Percentiles rank a stretch among this genome's conserved stretches.
phyloP scores from a whole-genome alignment of 179 eudicot species.

The Spergularia azorica region DNA sequence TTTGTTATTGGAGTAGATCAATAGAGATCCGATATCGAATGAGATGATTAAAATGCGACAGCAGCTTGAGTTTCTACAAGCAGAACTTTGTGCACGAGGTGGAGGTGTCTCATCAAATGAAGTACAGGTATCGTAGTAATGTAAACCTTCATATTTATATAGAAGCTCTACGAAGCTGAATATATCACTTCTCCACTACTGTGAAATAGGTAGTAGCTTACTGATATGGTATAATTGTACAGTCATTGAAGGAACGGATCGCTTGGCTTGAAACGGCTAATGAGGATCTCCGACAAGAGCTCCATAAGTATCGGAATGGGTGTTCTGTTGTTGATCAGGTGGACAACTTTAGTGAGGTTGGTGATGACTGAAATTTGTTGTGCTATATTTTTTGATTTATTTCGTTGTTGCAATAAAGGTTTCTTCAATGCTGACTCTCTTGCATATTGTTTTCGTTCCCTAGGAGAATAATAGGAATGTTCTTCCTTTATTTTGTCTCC shows the following conservation, averaged over 20 bases:
- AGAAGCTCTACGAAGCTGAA: constrained; percentile 7
- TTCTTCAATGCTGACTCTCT: not conserved
- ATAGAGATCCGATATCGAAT: constrained; percentile 90
- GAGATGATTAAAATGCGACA: constrained; percentile 99
- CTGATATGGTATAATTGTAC: constrained; percentile 20
- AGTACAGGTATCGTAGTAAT: constrained; percentile 71
- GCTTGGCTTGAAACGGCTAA: constrained; percentile 90
- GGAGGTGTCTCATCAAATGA: constrained; percentile 76
- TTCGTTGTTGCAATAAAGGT: not conserved
- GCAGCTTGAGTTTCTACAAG: constrained; percentile 90
- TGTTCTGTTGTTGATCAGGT: constrained; percentile 43
- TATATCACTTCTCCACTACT: not conserved
- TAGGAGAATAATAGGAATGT: not conserved
- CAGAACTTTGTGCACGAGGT: constrained; percentile 94
- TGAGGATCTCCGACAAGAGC: constrained; percentile 80
- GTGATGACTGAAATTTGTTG: not conserved
- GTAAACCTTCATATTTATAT: constrained; percentile 5
- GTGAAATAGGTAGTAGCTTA: not conserved
- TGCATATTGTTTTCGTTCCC: not conserved
- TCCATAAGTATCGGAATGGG: constrained; percentile 69
- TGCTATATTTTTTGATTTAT: not conserved
- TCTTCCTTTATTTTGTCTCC: not conserved
- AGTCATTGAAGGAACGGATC: constrained; percentile 89
- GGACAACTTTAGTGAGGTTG: constrained; percentile 61
- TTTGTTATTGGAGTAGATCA: constrained; percentile 50